A percentile compares a stretch with the other conserved stretches of the same genome.
Conservation (phyloP, 164 flowering plant genomes). For the Nymphaea colorata region DNA sequence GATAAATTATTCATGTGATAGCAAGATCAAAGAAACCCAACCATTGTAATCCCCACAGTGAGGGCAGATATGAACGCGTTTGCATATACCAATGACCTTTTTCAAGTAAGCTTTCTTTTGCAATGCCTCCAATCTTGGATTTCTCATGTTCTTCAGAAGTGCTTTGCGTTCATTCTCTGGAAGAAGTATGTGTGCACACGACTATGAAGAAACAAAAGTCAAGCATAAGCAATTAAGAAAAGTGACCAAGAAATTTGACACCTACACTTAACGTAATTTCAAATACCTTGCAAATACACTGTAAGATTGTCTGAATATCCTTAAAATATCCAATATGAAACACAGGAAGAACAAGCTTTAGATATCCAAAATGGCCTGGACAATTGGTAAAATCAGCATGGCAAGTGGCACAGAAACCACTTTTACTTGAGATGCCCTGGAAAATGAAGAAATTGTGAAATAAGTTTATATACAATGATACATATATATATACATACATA, state of each 20-base stretch:
- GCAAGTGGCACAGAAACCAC: conserved; percentile 51
- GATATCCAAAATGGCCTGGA: conserved; percentile 83
- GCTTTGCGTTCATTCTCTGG: conserved; percentile 37
- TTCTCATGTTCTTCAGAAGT: conserved; percentile 62
- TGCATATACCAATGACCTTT: conserved; percentile 42
- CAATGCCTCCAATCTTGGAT: conserved; percentile 40
- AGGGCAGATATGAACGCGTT: conserved; percentile 30
- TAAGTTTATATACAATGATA: too few species aligned
- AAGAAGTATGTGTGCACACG: conserved; percentile 69
- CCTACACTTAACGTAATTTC: neutral
- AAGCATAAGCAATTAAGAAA: neutral
- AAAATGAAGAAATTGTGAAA: neutral
- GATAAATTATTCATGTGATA: too few species aligned
- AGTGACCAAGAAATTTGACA: neutral
- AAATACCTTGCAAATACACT: conserved; percentile 88
- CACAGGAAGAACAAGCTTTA: conserved; percentile 64
- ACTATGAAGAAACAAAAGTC: conserved; percentile 23
- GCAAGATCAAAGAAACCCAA: conserved; percentile 13
- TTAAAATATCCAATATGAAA: conserved; percentile 58
- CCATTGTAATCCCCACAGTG: conserved; percentile 76
- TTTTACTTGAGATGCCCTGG: conserved; percentile 73
- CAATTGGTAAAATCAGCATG: conserved; percentile 38
- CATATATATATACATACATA: too few species aligned
- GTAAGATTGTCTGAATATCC: conserved; percentile 46
- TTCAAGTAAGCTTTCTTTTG: conserved; percentile 47